Conservation (phyloP, 768 basidiomycete species). For the Hypholoma fasciculare region DNA sequence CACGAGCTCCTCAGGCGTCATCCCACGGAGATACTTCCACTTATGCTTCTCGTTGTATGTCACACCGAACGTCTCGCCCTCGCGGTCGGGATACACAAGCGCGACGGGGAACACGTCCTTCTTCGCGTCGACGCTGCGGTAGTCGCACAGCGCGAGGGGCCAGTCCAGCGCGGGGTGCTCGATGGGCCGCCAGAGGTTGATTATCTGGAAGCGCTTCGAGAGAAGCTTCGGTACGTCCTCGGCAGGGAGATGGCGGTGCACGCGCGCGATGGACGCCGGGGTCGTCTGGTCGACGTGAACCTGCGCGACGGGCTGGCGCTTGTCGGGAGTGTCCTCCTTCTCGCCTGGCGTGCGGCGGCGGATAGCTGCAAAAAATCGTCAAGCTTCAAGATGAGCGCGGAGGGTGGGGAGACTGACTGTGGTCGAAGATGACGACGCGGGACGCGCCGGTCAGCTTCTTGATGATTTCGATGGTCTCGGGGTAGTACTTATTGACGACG, state of each 20-base stretch:
- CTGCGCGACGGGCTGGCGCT: slow-evolving; percentile 45
- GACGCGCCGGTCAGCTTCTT: slow-evolving; percentile 62
- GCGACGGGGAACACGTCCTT: slow-evolving; percentile 44
- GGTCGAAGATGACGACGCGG: slow-evolving; percentile 59
- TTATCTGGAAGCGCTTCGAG: slow-evolving; percentile 53
- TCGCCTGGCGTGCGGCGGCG: slow-evolving; percentile 42
- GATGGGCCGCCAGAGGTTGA: slow-evolving; percentile 65
- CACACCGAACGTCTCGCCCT: slow-evolving; percentile 53
- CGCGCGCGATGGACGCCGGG: slow-evolving; percentile 43
- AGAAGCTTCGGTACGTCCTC: slow-evolving; percentile 43
- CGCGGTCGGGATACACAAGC: slow-evolving; percentile 46
- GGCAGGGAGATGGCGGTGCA: slow-evolving; percentile 51
- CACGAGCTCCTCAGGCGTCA: slow-evolving; percentile 47
- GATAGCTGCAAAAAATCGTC: slow-evolving; percentile 31
- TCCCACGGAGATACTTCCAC: slow-evolving; percentile 50
- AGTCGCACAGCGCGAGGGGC: slow-evolving; percentile 56
- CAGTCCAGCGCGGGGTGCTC: slow-evolving; percentile 44
- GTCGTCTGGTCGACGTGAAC: slow-evolving; percentile 56
- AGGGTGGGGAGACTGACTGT: slow-evolving; percentile 42
- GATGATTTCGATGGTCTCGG: slow-evolving; percentile 56
- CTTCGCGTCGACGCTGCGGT: slow-evolving; percentile 39
- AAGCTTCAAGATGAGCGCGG: too few species aligned
- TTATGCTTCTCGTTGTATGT: slow-evolving; percentile 44
- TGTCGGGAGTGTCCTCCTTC: slow-evolving; percentile 30
- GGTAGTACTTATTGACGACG: slow-evolving; percentile 58